These are phyloP conservation scores for Coemansia sp. DNA, from an alignment of 192 early-diverging fungal genomes.

Conservation along the genomic window DNA sequence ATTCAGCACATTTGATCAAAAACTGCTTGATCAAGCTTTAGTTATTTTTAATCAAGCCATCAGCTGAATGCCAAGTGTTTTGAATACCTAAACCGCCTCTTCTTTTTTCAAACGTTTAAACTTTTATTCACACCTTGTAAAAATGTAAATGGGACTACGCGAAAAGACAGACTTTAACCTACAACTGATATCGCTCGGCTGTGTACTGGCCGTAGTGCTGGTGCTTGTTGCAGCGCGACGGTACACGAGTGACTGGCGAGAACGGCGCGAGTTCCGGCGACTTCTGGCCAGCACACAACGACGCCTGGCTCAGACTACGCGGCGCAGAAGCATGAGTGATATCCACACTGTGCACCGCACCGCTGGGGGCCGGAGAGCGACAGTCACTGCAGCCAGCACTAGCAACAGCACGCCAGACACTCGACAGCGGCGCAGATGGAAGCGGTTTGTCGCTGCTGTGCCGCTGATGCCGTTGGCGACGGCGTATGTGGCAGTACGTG, in stretches of 20 bases:
- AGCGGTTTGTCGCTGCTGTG: constrained; percentile 39
- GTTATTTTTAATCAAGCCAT: too few species aligned
- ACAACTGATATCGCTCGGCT: constrained; percentile 22
- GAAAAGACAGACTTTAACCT: constrained; percentile 42
- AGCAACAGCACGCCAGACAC: background rate
- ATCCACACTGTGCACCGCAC: background rate
- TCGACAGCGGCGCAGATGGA: constrained; percentile 15
- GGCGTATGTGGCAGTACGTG: constrained; percentile 27
- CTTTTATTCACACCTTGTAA: background rate
- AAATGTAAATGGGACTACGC: constrained; percentile 33
- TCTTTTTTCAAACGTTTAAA: background rate
- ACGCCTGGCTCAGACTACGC: constrained; percentile 2
- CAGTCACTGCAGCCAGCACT: background rate
- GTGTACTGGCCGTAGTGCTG: constrained; percentile 15
- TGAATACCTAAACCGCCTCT: too few species aligned
- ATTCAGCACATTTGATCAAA: too few species aligned
- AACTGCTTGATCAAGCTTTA: too few species aligned
- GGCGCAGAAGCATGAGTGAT: background rate
- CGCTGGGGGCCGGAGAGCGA: background rate
- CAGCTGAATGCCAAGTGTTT: too few species aligned
- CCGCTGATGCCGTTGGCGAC: constrained; percentile 45
- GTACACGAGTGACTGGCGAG: constrained; percentile 48
- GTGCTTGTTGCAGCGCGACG: constrained; percentile 21
- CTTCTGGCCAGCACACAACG: constrained; percentile 25
- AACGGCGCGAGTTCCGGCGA: constrained; percentile 34